phyloP scores from a whole-genome alignment of 2,329 filamentous ascomycete genomes.

The Trichoderma gracile region DNA sequence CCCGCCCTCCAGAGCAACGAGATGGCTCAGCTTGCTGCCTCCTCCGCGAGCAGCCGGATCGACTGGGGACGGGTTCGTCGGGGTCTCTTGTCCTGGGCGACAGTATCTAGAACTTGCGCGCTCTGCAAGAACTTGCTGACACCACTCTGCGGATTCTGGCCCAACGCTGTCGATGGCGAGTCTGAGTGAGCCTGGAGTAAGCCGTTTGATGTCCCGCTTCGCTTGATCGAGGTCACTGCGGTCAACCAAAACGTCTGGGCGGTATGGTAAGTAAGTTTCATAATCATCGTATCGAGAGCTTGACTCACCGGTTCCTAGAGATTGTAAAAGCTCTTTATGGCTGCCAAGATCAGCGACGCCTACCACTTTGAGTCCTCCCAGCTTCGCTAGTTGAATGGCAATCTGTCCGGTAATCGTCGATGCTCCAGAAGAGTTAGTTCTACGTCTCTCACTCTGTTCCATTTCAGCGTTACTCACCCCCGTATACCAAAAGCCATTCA shows the following conservation, averaged over 20 bases:
- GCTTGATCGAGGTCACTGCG: slow-evolving; percentile 21
- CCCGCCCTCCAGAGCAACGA: slow-evolving; percentile 11
- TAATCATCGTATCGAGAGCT: not conserved
- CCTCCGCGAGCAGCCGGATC: slow-evolving; percentile 10
- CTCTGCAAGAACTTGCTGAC: slow-evolving; percentile 22
- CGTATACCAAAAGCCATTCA: slow-evolving; percentile 21
- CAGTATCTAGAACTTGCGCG: slow-evolving; percentile 24
- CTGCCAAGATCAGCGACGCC: slow-evolving; percentile 8
- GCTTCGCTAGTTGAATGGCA: slow-evolving; percentile 16
- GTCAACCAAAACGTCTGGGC: slow-evolving; percentile 13
- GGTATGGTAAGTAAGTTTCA: not conserved
- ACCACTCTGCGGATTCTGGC: slow-evolving; percentile 14
- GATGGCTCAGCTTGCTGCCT: slow-evolving; percentile 22
- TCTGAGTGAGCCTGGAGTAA: slow-evolving; percentile 13
- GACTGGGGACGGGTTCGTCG: slow-evolving; percentile 12
- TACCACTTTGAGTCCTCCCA: slow-evolving; percentile 17
- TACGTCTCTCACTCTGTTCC: not conserved
- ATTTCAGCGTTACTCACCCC: not conserved
- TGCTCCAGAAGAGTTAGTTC: slow-evolving; percentile 9
- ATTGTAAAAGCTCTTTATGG: slow-evolving; percentile 3
- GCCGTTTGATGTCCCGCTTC: slow-evolving; percentile 16
- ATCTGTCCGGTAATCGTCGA: slow-evolving; percentile 18
- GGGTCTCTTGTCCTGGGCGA: slow-evolving; percentile 12
- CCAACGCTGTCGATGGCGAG: slow-evolving; percentile 21
- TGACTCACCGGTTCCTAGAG: slow-evolving; percentile 6